Evolutionary conservation across 164 flowering plant genomes (phyloP), one percentile per base, ranked within the genome.

Genomic region (Dillenia turbinata): DNA sequence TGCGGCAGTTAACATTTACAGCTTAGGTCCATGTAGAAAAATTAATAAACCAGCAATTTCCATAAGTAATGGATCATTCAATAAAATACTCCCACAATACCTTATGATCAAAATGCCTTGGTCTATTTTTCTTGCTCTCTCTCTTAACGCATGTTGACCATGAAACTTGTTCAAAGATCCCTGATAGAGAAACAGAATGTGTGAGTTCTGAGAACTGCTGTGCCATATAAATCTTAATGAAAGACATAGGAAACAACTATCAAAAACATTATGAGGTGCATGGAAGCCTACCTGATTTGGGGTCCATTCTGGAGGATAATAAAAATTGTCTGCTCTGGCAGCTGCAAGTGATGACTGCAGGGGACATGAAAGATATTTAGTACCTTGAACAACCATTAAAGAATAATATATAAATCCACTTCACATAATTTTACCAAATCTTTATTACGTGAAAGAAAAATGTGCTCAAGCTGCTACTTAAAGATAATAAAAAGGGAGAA

Each of bases 281-380:
- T 57, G n/a, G 11, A 22, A 5, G 14, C 61, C 49, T 76, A 92
- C 98, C 90, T 92, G 84, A 46, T 72, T 78, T 48, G 99, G 99
- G 45, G 79, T 77, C 99, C 99, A 95, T 90, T 92, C 99, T 72
- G 97, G 97, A 0, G 97, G 97, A 56, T 86, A 92, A 79, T 95
- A 95, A 71, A 95, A 95, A 59, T 95, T 95, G 69, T 95, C 97
- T 55, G 99, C 99, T 78, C 99, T 75, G 24, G 99, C 99, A 69
- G 99, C 99, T 61, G 99, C 99, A 66, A 95, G 97, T 17, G 99
- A 74, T 70, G 99, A 95, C 99, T 92, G 87, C 84, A 83, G 56
- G 63, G 63, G 40, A 57, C 49, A 33, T 33, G 40, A 33, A 33
- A 33, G 40, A 33, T 33, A 33, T 33, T 19, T 4, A 33, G 40